Conservation (phyloP, 2,329 filamentous ascomycete species). For the Chaetomium olivaceum region DNA sequence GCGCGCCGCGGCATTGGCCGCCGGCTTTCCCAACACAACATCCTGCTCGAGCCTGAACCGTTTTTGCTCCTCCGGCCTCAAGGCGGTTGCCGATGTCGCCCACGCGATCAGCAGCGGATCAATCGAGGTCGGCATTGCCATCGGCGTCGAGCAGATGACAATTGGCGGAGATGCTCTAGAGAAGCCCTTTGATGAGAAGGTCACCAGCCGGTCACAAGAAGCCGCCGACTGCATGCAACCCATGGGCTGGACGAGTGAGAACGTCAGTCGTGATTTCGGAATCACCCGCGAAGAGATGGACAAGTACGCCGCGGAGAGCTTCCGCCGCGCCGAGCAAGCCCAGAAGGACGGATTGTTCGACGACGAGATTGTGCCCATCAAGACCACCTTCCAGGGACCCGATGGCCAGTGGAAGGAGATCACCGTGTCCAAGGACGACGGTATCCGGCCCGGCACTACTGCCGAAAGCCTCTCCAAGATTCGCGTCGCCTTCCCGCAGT, state of each 20-base stretch:
- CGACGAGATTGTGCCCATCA: slow-evolving; percentile 91
- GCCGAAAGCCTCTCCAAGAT: slow-evolving; percentile 81
- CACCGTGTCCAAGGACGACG: slow-evolving; percentile 83
- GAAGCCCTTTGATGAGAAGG: slow-evolving; percentile 73
- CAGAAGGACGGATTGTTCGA: slow-evolving; percentile 91
- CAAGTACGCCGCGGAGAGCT: slow-evolving; percentile 82
- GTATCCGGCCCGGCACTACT: slow-evolving; percentile 87
- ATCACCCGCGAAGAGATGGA: slow-evolving; percentile 81
- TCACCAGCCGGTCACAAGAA: slow-evolving; percentile 72
- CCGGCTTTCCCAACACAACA: slow-evolving; percentile 90
- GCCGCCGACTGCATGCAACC: slow-evolving; percentile 84
- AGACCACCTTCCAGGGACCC: slow-evolving; percentile 76
- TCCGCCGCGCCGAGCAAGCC: slow-evolving; percentile 80
- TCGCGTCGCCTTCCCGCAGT: slow-evolving; percentile 85
- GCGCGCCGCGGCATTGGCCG: slow-evolving; percentile 83
- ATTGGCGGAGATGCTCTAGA: slow-evolving; percentile 68
- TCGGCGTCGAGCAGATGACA: slow-evolving; percentile 90
- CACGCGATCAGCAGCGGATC: slow-evolving; percentile 77
- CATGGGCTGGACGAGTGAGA: slow-evolving; percentile 98
- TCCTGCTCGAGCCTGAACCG: slow-evolving; percentile 83
- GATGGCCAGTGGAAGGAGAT: slow-evolving; percentile 78
- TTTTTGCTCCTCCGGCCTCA: slow-evolving; percentile 96
- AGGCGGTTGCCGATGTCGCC: slow-evolving; percentile 92
- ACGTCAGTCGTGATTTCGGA: slow-evolving; percentile 87
- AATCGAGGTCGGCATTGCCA: slow-evolving; percentile 84